These are phyloP conservation scores for Ophiostoma australiae DNA, from an alignment of 2,329 filamentous ascomycete species.

Conservation along the genomic window DNA sequence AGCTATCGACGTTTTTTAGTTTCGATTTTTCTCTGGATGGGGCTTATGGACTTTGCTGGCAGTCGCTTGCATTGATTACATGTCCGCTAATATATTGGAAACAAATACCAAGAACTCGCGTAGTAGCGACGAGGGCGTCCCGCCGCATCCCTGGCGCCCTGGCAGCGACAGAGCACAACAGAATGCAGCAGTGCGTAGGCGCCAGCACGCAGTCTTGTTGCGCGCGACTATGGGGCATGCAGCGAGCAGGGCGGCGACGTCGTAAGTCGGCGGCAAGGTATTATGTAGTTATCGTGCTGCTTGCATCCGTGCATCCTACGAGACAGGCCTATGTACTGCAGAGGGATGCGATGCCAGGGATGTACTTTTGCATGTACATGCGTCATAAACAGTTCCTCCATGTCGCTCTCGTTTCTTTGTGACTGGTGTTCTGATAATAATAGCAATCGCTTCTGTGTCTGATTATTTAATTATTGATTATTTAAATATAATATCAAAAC, in stretches of 20 bases:
- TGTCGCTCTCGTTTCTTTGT: neutral
- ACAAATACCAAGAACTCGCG: conserved; percentile 12
- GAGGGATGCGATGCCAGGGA: conserved; percentile 7
- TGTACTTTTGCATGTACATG: conserved; percentile 3
- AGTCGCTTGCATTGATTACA: neutral
- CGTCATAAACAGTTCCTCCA: neutral
- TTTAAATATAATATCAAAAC: neutral
- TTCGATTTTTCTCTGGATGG: no score
- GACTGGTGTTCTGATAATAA: neutral
- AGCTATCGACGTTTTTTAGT: neutral
- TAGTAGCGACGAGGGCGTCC: conserved; percentile 7
- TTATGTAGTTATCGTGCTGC: neutral
- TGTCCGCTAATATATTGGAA: neutral
- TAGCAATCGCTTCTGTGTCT: neutral
- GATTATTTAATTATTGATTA: no score
- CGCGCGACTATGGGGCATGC: neutral
- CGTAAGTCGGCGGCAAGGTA: conserved; percentile 2
- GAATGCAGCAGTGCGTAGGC: neutral
- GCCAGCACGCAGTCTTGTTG: neutral
- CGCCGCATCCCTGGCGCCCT: conserved; percentile 2
- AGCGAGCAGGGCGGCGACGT: neutral
- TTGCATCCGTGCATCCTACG: neutral
- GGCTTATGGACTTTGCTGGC: neutral
- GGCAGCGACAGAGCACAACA: neutral
- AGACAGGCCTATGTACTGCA: neutral